These are phyloP conservation scores for Mucor circinelloides DNA, from an alignment of 371 early-diverging fungal species.

Conservation along the genomic window DNA sequence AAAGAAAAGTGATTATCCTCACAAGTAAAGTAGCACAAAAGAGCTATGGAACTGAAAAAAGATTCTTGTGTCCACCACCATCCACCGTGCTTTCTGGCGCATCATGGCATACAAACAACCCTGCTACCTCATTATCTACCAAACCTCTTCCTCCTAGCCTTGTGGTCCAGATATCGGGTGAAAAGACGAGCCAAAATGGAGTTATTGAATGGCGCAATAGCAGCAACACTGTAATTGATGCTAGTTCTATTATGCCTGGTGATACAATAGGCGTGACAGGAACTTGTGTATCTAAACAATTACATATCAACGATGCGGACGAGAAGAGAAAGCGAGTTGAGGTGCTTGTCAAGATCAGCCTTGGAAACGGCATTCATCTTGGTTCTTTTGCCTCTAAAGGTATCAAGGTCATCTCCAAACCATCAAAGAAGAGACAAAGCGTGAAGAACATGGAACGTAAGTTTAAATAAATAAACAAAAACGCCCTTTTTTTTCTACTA, in stretches of 20 bases:
- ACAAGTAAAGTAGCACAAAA: constrained; percentile 88
- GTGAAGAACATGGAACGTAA: constrained; percentile 81
- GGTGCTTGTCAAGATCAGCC: constrained; percentile 69
- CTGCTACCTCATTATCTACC: background rate
- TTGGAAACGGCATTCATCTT: constrained; percentile 62
- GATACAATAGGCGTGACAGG: constrained; percentile 43
- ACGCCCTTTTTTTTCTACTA: background rate
- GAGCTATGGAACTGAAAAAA: constrained; percentile 85
- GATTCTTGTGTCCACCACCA: constrained; percentile 84
- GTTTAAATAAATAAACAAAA: constrained; percentile 12
- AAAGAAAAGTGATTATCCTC: constrained; percentile 70
- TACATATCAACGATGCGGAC: constrained; percentile 85
- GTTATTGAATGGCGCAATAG: constrained; percentile 49
- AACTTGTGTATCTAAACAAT: constrained; percentile 80
- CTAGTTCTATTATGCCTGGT: constrained; percentile 35
- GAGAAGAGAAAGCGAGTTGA: constrained; percentile 80
- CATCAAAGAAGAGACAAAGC: constrained; percentile 84
- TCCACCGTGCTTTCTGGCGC: constrained; percentile 75
- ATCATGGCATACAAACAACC: constrained; percentile 38
- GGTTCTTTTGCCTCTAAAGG: constrained; percentile 75
- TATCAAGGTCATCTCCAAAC: constrained; percentile 88
- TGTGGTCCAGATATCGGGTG: constrained; percentile 49
- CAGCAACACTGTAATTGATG: constrained; percentile 13
- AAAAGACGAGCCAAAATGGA: constrained; percentile 44
- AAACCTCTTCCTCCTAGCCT: constrained; percentile 34